Percentiles rank a stretch among this genome's conserved stretches.
phyloP scores from a whole-genome alignment of 2,329 filamentous ascomycete species.

The Botrytis galanthina region DNA sequence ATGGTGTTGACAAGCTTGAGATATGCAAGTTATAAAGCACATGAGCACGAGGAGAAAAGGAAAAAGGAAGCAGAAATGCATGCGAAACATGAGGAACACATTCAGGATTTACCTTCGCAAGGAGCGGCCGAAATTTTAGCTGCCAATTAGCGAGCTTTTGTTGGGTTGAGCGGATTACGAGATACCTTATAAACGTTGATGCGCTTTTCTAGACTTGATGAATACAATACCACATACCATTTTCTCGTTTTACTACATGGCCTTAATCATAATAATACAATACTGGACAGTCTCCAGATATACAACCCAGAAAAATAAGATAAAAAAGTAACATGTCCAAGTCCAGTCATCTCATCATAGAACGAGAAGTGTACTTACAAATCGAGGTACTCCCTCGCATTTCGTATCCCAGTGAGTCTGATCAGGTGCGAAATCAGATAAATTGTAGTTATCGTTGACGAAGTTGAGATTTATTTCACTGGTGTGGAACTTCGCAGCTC shows the following conservation, averaged over 20 bases:
- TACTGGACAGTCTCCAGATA: not conserved
- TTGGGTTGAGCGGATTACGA: not conserved
- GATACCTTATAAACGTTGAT: not conserved
- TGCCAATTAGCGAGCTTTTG: constrained; percentile 46
- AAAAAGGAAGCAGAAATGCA: constrained; percentile 34
- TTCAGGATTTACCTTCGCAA: constrained; percentile 45
- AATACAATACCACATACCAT: not conserved
- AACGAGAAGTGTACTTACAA: not conserved
- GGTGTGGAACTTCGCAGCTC: not conserved
- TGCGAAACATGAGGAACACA: constrained; percentile 44
- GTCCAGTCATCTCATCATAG: not conserved
- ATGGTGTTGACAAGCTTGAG: constrained; percentile 58
- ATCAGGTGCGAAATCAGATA: not conserved
- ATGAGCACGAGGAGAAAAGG: constrained; percentile 36
- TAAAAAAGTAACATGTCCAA: not conserved
- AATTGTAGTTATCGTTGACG: not conserved
- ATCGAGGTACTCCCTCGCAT: not conserved
- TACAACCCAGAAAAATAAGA: not conserved
- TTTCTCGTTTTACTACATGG: not conserved
- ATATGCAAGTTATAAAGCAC: constrained; percentile 54
- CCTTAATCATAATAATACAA: not conserved
- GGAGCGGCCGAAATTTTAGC: constrained; percentile 58
- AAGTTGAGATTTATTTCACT: not conserved
- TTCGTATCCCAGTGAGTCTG: not conserved
- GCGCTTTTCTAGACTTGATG: not conserved